Base-by-base conservation (phyloP, 371 early-diverging fungal species). In the Apophysomyces trapeziformis region DNA sequence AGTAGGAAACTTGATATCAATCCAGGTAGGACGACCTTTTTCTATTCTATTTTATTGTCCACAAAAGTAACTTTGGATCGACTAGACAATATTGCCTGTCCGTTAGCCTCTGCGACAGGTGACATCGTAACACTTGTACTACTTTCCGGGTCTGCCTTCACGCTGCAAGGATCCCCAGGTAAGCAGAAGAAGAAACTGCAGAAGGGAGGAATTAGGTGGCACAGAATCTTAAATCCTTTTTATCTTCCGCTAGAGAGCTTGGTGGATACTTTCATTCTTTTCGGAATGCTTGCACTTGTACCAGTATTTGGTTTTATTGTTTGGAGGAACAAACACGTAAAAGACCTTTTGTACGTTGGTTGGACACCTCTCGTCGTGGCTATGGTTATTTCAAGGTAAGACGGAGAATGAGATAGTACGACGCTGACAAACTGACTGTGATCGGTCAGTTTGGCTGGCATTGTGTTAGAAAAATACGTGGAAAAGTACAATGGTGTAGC, bases 341-440 rank as follows among this genome's bases (percentile, higher is more conserved):
- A 84, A 8, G 83, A 86, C 39, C 79, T 92, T 12, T 65, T 93
- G 7, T 78, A 82, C 47, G 80, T 79, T 16, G 95, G 95, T 9
- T 95, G 93, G 93, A 77, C 85, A 0, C 90, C 95, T 0, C 77
- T 95, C 13, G 74, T 93, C 8, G 70, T 86, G 6, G 92, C 95
- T 14, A 91, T 94, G 85, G 74, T 87, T 4, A 93, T 93, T 57
- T 89, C 94, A 11, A 92, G 88, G 76, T 79, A 69, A 72, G 3
- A 32, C 38, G 21, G 18, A 35, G 14, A 21, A 5, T 21, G n/a
- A 57, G 4, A 39, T 54, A 43, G n/a, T 38, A 26, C 18, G 39
- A n/a, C 35, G 38, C 38, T 43, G 43, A 58, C 38, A 57, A n/a
- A 37, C 57, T 26, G 18, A 46, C 36, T 47, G 35, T 7, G 4